Conservation (phyloP, 2,329 filamentous ascomycete species). For the Aspergillus latus region DNA sequence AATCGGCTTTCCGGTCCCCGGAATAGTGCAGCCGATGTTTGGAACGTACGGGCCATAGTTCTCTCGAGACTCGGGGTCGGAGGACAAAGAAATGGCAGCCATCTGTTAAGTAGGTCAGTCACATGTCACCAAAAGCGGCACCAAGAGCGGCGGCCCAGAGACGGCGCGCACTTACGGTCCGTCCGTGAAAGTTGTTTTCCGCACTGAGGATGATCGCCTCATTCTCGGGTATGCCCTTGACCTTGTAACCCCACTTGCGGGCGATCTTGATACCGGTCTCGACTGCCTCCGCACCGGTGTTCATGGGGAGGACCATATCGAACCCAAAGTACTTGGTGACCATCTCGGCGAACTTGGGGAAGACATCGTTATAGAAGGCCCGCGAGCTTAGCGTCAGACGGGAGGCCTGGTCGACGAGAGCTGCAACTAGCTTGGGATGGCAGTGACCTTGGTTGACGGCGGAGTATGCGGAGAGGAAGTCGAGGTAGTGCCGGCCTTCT, state of each 20-base stretch:
- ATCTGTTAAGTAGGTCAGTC: constrained; percentile 56
- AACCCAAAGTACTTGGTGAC: constrained; percentile 86
- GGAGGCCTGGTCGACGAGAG: constrained; percentile 82
- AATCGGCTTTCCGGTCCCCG: constrained; percentile 73
- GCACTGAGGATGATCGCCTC: constrained; percentile 83
- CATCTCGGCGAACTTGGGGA: constrained; percentile 92
- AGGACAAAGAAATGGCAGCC: constrained; percentile 91
- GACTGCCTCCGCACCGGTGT: constrained; percentile 93
- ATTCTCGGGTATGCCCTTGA: constrained; percentile 81
- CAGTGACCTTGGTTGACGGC: constrained; percentile 98
- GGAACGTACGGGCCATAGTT: constrained; percentile 98
- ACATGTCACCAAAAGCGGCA: neutral
- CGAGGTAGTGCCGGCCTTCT: constrained; percentile 90
- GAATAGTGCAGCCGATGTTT: constrained; percentile 74
- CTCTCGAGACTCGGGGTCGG: constrained; percentile 89
- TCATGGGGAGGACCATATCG: constrained; percentile 98
- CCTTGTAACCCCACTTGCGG: constrained; percentile 96
- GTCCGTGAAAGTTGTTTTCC: constrained; percentile 91
- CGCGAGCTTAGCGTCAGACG: constrained; percentile 88
- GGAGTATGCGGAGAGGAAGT: constrained; percentile 97
- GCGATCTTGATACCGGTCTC: constrained; percentile 96
- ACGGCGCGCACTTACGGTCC: constrained; percentile 65
- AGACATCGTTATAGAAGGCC: constrained; percentile 98
- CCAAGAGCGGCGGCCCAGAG: neutral
- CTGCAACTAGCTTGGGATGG: constrained; percentile 91